phyloP scores from a whole-genome alignment of 1,284 basidiomycete genomes.

The Cutaneotrichosporon cavernicola region DNA sequence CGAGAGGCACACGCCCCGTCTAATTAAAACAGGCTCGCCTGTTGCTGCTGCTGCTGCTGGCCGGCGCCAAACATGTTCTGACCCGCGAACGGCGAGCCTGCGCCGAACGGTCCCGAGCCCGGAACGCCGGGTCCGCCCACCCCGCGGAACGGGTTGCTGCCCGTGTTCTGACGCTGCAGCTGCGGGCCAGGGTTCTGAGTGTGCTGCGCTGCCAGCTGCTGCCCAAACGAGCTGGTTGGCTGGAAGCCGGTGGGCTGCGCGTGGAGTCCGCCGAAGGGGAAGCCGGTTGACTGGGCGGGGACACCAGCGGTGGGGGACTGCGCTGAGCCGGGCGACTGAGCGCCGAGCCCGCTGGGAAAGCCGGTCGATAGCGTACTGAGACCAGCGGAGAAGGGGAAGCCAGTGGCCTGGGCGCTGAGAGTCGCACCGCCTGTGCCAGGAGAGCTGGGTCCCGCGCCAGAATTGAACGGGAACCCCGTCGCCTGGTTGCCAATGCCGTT shows the following conservation, averaged over 20 bases:
- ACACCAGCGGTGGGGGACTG: constrained; percentile 13
- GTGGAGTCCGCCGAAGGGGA: constrained; percentile 19
- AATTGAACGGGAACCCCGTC: constrained; percentile 30
- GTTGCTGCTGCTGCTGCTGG: constrained; percentile 8
- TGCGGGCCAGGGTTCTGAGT: constrained; percentile 3
- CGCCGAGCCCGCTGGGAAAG: constrained; percentile 5
- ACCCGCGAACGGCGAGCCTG: constrained; percentile 35
- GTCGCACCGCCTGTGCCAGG: neutral
- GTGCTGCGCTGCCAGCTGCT: constrained; percentile 61
- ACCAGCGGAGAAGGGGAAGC: neutral
- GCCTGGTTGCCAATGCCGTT: constrained; percentile 23
- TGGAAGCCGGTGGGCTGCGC: constrained; percentile 62
- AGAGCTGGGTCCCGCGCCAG: neutral
- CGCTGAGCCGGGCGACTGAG: constrained; percentile 4
- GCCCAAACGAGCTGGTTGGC: constrained; percentile 81
- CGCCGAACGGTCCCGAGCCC: constrained; percentile 31
- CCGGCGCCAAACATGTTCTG: constrained; percentile 27
- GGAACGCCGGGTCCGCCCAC: constrained; percentile 15
- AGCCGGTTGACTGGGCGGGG: constrained; percentile 28
- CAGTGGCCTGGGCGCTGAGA: neutral
- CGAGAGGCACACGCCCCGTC: neutral
- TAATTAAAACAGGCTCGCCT: constrained; percentile 15
- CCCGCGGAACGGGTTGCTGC: constrained; percentile 46
- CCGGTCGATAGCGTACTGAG: constrained; percentile 1
- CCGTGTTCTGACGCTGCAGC: constrained; percentile 23